Evolutionary conservation across 495 filamentous ascomycete species (phyloP), one percentile per base, ranked within the genome.

Genomic region (Astrothelium subdiscretum): DNA sequence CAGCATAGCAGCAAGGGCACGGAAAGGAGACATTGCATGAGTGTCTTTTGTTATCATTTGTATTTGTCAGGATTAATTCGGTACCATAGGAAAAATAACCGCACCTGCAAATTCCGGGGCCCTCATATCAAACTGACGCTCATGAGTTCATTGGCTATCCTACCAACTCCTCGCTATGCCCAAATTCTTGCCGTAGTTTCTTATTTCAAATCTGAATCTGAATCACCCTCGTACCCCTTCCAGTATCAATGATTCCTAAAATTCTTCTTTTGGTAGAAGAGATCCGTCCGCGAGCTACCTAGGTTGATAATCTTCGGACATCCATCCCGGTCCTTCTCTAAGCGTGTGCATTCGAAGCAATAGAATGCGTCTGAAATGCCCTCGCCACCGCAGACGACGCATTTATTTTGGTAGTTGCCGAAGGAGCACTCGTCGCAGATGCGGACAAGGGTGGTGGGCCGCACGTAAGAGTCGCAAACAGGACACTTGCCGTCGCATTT

Each of bases 401-500:
- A 99, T 73, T 99, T 99, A 76, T 99, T 99, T 79, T 97, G 94
- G 78, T 97, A 99, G 79, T 99, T 99, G 69, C 94, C 94, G 74
- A 99, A 99, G 70, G 87, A 88, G 80, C 94, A 99, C 77, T 99
- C 94, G 77, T 99, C 94, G 80, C 94, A 99, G 77, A 99, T 97
- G 65, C 92, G 87, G 59, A 95, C 92, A 32, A 97, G 86, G 5
- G 95, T 99, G 6, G 95, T 97, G 1, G 94, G 94, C 3, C 94
- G 91, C 63, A 99, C 94, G 81, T 99, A 99, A 65, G 88, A 92
- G 74, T 99, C 94, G 83, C 94, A 99, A 65, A 97, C 91, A 48
- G 94, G 94, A 67, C 94, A 99, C 81, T 97, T 99, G 77, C 94
- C 94, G 78, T 99, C 94, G 79, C 94, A 99, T 77, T 99, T 99